These are phyloP conservation scores for Cnidoscolus chayamansa DNA, from an alignment of 441 rosid species.

Conservation along the genomic window DNA sequence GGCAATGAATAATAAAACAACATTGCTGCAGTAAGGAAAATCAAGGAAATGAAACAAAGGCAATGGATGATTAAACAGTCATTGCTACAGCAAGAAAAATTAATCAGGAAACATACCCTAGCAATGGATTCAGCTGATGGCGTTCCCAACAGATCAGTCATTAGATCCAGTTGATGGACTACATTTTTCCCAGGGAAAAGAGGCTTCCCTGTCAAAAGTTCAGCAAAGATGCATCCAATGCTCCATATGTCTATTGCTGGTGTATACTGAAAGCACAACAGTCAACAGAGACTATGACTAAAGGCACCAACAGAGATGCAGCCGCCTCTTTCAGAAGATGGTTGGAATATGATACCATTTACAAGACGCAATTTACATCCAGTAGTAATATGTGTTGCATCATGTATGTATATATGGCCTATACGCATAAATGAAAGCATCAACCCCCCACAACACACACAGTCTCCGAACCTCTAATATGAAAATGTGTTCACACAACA, in stretches of 20 bases:
- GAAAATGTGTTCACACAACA: background rate
- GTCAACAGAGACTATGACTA: background rate
- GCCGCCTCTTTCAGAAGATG: background rate
- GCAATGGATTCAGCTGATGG: conserved; percentile 93
- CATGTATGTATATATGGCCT: background rate
- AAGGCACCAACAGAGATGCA: background rate
- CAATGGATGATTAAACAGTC: background rate
- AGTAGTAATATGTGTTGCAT: background rate
- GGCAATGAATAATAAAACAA: background rate
- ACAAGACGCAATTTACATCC: background rate
- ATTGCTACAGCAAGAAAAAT: conserved; percentile 12
- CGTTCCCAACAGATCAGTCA: conserved; percentile 90
- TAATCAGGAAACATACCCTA: conserved; percentile 46
- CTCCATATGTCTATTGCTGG: conserved; percentile 99
- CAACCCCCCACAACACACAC: background rate
- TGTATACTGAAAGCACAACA: conserved; percentile 63
- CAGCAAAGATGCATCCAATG: conserved; percentile 95
- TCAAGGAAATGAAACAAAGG: background rate
- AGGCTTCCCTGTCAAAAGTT: conserved; percentile 90
- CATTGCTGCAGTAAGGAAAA: conserved; percentile 9
- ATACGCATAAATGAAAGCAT: background rate
- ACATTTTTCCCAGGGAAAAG: conserved; percentile 96
- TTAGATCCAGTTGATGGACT: conserved; percentile 88
- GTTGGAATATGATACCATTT: background rate
- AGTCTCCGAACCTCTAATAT: background rate